Conservation (phyloP, 2,329 filamentous ascomycete species). For the Leptographium radiaticola region DNA sequence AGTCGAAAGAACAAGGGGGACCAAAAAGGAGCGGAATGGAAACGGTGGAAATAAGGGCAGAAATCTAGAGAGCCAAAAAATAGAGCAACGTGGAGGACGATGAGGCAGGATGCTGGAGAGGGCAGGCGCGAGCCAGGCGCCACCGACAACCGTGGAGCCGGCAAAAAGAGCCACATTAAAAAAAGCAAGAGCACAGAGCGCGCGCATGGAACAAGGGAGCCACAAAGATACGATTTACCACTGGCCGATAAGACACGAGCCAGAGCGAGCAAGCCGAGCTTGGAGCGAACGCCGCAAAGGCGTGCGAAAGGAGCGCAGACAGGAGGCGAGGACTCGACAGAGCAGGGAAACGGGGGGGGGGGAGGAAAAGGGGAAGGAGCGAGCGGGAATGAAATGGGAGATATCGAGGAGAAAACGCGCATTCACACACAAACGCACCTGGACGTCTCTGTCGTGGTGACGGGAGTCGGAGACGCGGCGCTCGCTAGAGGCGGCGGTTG, state of each 20-base stretch:
- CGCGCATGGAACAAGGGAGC: neutral
- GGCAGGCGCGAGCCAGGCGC: slow-evolving; percentile 2
- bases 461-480: slow-evolving; percentile 20
- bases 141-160: neutral
- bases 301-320: too few relatives aligned
- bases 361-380: neutral
- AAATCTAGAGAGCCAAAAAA: slow-evolving; percentile 1
- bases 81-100: slow-evolving; percentile 3
- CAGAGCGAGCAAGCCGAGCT: too few relatives aligned
- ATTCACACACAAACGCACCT: neutral
- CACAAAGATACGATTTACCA: neutral
- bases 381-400: neutral
- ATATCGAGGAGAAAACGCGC: neutral
- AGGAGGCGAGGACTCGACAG: neutral
- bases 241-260: neutral
- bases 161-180: slow-evolving; percentile 3
- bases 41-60: slow-evolving; percentile 1
- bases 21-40: slow-evolving; percentile 6
- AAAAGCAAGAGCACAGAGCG: neutral
- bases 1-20: slow-evolving; percentile 7
- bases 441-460: slow-evolving; percentile 13
- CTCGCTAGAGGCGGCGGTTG: neutral
- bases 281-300: too few relatives aligned
- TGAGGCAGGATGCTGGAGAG: slow-evolving; percentile 4
- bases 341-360: neutral